These are phyloP conservation scores for Cordyceps militaris DNA, from an alignment of 2,329 filamentous ascomycete species.

Conservation along the genomic window DNA sequence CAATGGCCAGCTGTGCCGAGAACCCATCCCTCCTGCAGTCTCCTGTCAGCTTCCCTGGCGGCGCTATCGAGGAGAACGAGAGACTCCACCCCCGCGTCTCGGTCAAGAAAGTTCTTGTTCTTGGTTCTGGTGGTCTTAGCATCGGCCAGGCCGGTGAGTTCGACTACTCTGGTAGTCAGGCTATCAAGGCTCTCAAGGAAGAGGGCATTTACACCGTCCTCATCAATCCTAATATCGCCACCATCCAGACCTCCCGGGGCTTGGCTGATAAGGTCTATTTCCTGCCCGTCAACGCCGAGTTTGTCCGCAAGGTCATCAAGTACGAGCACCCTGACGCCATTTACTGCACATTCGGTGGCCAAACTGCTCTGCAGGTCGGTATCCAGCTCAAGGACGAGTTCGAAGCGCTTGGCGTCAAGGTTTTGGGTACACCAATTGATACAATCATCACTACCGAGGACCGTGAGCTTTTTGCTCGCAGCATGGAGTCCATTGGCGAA, in stretches of 20 bases:
- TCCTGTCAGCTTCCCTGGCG: slow-evolving; percentile 82
- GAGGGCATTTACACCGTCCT: slow-evolving; percentile 97
- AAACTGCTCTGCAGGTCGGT: slow-evolving; percentile 93
- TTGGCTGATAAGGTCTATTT: slow-evolving; percentile 99
- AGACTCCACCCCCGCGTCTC: slow-evolving; percentile 68
- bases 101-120: slow-evolving; percentile 89
- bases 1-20: slow-evolving; percentile 65
- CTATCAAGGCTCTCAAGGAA: slow-evolving; percentile 96
- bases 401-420: slow-evolving; percentile 81
- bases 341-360: slow-evolving; percentile 95
- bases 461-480: slow-evolving; percentile 91
- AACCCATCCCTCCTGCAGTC: slow-evolving; percentile 60
- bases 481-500: slow-evolving; percentile 97
- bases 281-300: slow-evolving; percentile 91
- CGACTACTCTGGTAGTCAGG: slow-evolving; percentile 96
- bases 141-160: slow-evolving; percentile 98
- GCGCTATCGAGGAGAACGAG: slow-evolving; percentile 71
- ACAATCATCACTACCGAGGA: slow-evolving; percentile 99
- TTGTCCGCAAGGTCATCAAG: slow-evolving; percentile 94
- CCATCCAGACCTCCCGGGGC: slow-evolving; percentile 96
- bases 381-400: slow-evolving; percentile 98
- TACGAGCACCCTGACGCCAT: slow-evolving; percentile 94
- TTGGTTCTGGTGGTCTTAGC: slow-evolving; percentile 90
- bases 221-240: slow-evolving; percentile 99
- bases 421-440: slow-evolving; percentile 92